phyloP scores from a whole-genome alignment of 495 filamentous ascomycete genomes.

The Aspergillus leporis region DNA sequence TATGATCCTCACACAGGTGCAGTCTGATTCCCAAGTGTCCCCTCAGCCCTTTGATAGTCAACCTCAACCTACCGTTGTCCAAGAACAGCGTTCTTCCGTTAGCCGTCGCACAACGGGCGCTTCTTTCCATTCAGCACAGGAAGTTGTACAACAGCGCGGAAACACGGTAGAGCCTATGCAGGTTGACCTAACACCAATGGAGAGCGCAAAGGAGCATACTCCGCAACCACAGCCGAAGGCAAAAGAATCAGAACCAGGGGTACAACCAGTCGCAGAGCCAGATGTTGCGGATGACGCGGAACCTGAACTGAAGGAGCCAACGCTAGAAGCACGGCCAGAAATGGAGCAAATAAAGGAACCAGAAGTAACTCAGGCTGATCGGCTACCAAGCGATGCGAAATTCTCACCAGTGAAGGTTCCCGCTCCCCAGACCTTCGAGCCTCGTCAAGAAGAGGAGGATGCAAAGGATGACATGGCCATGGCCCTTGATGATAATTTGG shows the following conservation, averaged over 20 bases:
- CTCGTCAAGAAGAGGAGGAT: slow-evolving; percentile 25
- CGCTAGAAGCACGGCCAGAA: slow-evolving; percentile 21
- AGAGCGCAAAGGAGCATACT: slow-evolving; percentile 16
- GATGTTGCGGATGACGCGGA: slow-evolving; percentile 3
- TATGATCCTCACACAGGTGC: slow-evolving; percentile 34
- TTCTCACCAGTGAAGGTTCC: slow-evolving; percentile 26
- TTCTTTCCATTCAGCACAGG: slow-evolving; percentile 69
- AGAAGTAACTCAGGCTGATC: background rate
- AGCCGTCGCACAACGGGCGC: slow-evolving; percentile 56
- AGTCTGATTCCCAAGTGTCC: slow-evolving; percentile 35
- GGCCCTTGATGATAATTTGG: slow-evolving; percentile 46
- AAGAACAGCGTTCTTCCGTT: slow-evolving; percentile 29
- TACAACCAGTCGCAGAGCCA: slow-evolving; percentile 9
- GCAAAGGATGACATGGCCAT: slow-evolving; percentile 50
- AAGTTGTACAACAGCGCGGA: slow-evolving; percentile 50
- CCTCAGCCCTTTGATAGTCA: slow-evolving; percentile 43
- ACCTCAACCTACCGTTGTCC: slow-evolving; percentile 28
- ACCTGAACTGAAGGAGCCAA: slow-evolving; percentile 9
- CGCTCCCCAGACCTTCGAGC: slow-evolving; percentile 11
- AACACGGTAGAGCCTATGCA: slow-evolving; percentile 40
- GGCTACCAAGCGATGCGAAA: slow-evolving; percentile 4
- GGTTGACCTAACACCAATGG: slow-evolving; percentile 26
- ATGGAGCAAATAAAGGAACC: slow-evolving; percentile 6
- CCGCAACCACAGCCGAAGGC: slow-evolving; percentile 14
- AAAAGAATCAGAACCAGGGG: slow-evolving; percentile 17